phyloP scores from a whole-genome alignment of 2,329 filamentous ascomycete species.

The Penicillium sp. region DNA sequence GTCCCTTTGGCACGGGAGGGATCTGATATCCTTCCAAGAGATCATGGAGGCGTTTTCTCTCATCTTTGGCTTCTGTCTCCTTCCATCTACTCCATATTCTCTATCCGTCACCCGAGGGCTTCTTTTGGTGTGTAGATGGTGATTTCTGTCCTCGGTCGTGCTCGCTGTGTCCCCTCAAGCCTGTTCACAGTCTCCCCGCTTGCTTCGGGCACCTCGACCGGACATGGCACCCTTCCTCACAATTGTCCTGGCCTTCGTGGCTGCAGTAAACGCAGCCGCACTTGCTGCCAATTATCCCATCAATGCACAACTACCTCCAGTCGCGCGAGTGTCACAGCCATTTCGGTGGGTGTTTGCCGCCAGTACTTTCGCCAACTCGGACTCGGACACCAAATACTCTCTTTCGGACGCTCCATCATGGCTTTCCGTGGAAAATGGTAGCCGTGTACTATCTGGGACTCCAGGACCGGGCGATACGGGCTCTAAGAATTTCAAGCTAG shows the following conservation, averaged over 20 bases:
- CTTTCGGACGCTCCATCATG: conserved; percentile 68
- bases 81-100: conserved; percentile 13
- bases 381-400: conserved; percentile 62
- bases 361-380: conserved; percentile 69
- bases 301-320: conserved; percentile 80
- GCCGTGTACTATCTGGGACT: conserved; percentile 69
- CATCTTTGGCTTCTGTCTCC: conserved; percentile 16
- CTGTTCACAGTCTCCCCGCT: conserved; percentile 13
- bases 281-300: conserved; percentile 64
- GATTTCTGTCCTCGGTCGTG: conserved; percentile 8
- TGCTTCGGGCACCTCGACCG: conserved; percentile 17
- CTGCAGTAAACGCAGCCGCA: conserved; percentile 34
- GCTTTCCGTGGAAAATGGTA: conserved; percentile 68
- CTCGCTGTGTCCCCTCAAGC: conserved; percentile 15
- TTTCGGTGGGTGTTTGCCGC: conserved; percentile 44
- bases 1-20: conserved; percentile 32
- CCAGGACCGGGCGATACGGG: conserved; percentile 61
- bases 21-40: conserved; percentile 22
- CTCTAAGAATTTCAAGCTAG: conserved; percentile 63
- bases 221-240: conserved; percentile 30
- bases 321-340: conserved; percentile 66
- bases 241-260: conserved; percentile 27
- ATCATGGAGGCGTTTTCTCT: conserved; percentile 18
- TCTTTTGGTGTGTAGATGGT: conserved; percentile 1
- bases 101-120: conserved; percentile 3